A percentile compares a stretch with the other conserved stretches of the same genome.
Evolutionary conservation across 1,139 yeast genomes (phyloP).

Genomic region (Casaregolazyma suthepensis): DNA sequence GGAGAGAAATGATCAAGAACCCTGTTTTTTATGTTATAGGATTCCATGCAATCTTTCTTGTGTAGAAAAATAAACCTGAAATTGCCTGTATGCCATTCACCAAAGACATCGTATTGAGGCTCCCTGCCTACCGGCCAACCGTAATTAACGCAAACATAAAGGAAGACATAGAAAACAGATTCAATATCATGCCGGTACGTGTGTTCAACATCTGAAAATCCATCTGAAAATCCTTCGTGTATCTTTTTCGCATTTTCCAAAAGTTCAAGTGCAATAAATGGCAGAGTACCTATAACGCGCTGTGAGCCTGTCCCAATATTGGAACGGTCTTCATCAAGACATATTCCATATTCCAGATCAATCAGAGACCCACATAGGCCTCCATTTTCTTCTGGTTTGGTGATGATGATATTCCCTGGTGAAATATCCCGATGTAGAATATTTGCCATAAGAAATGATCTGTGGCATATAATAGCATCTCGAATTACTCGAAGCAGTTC

Average conservation of each 20-base stretch:
- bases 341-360: not conserved
- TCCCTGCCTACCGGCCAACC: not conserved
- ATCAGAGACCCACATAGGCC: not conserved
- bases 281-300: not conserved
- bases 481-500: not conserved
- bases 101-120: not conserved
- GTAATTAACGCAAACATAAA: not conserved
- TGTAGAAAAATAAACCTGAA: not conserved
- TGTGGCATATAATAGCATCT: not conserved
- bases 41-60: not conserved
- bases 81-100: not conserved
- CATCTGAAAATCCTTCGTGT: not conserved
- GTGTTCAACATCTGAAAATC: not conserved
- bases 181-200: not conserved
- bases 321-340: not conserved
- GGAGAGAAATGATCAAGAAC: not conserved
- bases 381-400: not conserved
- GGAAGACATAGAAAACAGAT: not conserved
- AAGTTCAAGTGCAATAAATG: not conserved
- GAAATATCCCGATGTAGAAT: not conserved
- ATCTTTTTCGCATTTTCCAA: not conserved
- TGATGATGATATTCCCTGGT: not conserved
- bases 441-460: not conserved
- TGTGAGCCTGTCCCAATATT: not conserved
- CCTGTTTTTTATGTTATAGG: not conserved